phyloP scores from a whole-genome alignment of 2,329 filamentous ascomycete species.

The Apiospora kogelbergensis region DNA sequence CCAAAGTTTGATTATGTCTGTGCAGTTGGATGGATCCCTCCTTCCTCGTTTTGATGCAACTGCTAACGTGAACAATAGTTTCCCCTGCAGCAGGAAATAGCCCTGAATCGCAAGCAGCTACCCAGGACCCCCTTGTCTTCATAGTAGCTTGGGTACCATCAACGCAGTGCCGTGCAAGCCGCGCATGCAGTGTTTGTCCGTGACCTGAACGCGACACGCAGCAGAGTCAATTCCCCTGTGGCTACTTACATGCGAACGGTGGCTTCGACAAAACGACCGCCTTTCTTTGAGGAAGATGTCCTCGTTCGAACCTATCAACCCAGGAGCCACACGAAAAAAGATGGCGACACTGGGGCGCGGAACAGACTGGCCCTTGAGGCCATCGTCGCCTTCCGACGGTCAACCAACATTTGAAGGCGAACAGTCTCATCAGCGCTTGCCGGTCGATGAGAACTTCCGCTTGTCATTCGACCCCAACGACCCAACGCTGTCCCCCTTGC shows the following conservation, averaged over 20 bases:
- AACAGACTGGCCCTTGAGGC: background rate
- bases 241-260: slow-evolving; percentile 1
- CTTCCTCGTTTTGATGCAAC: too few relatives aligned
- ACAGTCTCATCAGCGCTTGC: background rate
- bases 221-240: background rate
- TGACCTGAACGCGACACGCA: background rate
- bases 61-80: background rate
- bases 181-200: background rate
- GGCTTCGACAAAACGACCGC: background rate
- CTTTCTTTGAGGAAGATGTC: background rate
- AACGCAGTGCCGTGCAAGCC: background rate
- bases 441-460: background rate
- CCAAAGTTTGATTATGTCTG: slow-evolving; percentile 1
- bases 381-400: background rate
- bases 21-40: background rate
- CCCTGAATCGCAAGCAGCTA: background rate
- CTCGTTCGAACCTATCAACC: background rate
- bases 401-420: background rate
- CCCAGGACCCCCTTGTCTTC: background rate
- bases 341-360: background rate
- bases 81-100: background rate
- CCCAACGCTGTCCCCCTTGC: background rate
- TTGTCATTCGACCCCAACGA: background rate
- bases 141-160: background rate
- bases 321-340: background rate